Conservation (phyloP, 2,329 filamentous ascomycete genomes). For the Bisporella sp. region DNA sequence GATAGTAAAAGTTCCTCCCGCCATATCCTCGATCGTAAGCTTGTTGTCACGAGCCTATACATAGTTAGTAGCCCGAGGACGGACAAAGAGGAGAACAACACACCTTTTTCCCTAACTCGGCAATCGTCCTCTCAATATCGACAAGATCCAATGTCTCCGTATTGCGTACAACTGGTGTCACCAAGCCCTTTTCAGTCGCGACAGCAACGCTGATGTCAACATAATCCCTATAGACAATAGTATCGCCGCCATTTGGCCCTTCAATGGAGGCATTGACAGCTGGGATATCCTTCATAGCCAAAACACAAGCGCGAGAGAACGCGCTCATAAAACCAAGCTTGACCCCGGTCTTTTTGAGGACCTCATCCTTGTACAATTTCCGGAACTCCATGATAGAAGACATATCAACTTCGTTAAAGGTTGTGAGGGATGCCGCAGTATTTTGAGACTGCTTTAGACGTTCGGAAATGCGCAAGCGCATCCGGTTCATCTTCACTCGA, state of each 20-base stretch:
- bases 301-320: conserved; percentile 80
- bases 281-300: conserved; percentile 93
- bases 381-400: conserved; percentile 95
- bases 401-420: conserved; percentile 99
- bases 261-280: conserved; percentile 96
- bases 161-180: conserved; percentile 94
- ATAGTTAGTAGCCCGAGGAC: background rate
- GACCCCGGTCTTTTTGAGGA: conserved; percentile 91
- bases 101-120: conserved; percentile 93
- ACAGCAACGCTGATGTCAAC: conserved; percentile 97
- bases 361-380: conserved; percentile 93
- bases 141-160: conserved; percentile 83
- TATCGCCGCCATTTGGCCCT: conserved; percentile 89
- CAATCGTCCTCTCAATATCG: conserved; percentile 83
- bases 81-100: conserved; percentile 12
- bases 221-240: conserved; percentile 96
- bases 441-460: conserved; percentile 99
- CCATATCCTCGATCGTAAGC: conserved; percentile 98
- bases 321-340: conserved; percentile 99
- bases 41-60: conserved; percentile 83
- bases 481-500: conserved; percentile 98
- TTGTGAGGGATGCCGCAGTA: conserved; percentile 92
- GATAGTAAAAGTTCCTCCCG: conserved; percentile 95
- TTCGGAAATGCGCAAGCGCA: conserved; percentile 95
- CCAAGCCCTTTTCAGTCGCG: conserved; percentile 93